phyloP scores from a whole-genome alignment of 2,329 filamentous ascomycete species.

The Myotisia sp. region DNA sequence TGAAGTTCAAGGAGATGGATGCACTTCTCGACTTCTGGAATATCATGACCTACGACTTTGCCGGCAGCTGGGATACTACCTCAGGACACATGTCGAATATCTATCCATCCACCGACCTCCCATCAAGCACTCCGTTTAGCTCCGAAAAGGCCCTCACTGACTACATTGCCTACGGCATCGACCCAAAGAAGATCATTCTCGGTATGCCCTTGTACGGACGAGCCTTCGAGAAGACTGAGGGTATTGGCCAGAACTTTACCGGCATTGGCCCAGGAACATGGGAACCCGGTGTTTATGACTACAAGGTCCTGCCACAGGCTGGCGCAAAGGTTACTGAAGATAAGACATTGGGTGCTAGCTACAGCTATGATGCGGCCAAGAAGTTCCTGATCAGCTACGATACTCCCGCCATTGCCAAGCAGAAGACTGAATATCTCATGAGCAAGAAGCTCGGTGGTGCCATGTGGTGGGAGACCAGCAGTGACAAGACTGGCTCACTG shows the following conservation, averaged over 20 bases:
- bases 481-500: conserved; percentile 35
- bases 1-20: conserved; percentile 34
- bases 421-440: conserved; percentile 60
- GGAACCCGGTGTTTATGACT: conserved; percentile 79
- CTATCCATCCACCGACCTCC: conserved; percentile 43
- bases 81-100: conserved; percentile 75
- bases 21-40: conserved; percentile 39
- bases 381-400: conserved; percentile 62
- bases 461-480: conserved; percentile 96
- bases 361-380: conserved; percentile 51
- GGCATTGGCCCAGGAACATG: conserved; percentile 68
- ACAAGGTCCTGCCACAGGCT: conserved; percentile 62
- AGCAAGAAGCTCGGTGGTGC: conserved; percentile 58
- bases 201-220: conserved; percentile 90
- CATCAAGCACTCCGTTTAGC: conserved; percentile 61
- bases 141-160: conserved; percentile 55
- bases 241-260: conserved; percentile 52
- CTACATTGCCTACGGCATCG: conserved; percentile 53
- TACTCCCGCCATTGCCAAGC: conserved; percentile 49
- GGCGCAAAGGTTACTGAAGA: conserved; percentile 51
- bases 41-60: conserved; percentile 74
- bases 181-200: conserved; percentile 60
- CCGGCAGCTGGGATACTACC: conserved; percentile 61
- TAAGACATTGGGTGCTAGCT: conserved; percentile 49
- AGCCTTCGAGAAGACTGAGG: conserved; percentile 65